phyloP scores from a whole-genome alignment of 371 early-diverging fungal species.

The Fennellomyces sp. region DNA sequence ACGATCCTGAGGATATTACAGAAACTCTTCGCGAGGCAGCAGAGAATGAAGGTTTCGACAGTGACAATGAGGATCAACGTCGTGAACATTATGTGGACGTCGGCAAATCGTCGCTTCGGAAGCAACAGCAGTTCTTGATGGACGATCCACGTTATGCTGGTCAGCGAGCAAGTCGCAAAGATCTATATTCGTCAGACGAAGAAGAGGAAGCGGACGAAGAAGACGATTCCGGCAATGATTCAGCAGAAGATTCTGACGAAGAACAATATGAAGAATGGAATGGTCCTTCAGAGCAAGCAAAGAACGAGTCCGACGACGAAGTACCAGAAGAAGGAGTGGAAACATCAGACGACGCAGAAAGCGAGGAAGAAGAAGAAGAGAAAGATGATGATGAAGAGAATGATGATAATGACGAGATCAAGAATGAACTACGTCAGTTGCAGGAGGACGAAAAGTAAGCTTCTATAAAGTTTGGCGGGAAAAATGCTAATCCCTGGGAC shows the following conservation, averaged over 20 bases:
- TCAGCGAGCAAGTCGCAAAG: conserved; percentile 66
- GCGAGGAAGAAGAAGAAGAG: conserved; percentile 31
- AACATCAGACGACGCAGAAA: conserved; percentile 19
- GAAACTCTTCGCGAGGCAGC: conserved; percentile 42
- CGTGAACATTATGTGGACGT: conserved; percentile 75
- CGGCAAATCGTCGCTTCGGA: conserved; percentile 73
- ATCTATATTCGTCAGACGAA: conserved; percentile 55
- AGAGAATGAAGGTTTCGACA: conserved; percentile 45
- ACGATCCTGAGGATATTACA: conserved; percentile 67
- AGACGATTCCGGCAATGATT: not conserved
- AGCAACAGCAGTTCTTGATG: conserved; percentile 58
- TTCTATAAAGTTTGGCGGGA: not conserved
- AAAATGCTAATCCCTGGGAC: conserved; percentile 21
- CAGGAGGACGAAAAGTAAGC: conserved; percentile 79
- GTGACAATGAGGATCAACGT: conserved; percentile 52
- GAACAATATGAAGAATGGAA: conserved; percentile 80
- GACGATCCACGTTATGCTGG: conserved; percentile 84
- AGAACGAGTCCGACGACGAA: conserved; percentile 38
- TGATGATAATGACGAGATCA: conserved; percentile 37
- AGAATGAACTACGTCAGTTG: conserved; percentile 74
- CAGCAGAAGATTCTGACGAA: conserved; percentile 19
- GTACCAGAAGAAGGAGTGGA: conserved; percentile 27
- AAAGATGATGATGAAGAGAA: conserved; percentile 17
- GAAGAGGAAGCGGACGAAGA: conserved; percentile 41
- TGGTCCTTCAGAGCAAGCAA: conserved; percentile 58